phyloP scores from a whole-genome alignment of 257 asterid species.

The Scutellaria galericulata region DNA sequence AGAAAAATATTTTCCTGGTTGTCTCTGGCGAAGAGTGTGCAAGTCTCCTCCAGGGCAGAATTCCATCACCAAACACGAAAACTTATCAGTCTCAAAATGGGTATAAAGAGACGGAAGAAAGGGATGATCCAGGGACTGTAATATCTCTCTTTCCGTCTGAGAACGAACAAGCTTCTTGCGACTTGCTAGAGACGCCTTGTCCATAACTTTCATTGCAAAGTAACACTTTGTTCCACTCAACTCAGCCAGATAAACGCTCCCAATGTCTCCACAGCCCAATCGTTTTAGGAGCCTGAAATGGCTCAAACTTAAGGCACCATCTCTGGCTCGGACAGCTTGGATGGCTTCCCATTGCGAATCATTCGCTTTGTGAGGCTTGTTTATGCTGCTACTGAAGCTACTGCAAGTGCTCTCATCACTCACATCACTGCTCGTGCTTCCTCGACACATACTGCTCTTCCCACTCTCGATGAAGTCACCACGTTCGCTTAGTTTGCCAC shows the following conservation, averaged over 20 bases:
- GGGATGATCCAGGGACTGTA: conserved; percentile 77
- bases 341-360: conserved; percentile 77
- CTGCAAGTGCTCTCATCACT: conserved; percentile 76
- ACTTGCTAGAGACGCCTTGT: conserved; percentile 66
- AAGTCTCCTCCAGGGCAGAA: conserved; percentile 84
- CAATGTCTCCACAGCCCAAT: conserved; percentile 80
- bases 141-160: conserved; percentile 76
- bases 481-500: conserved; percentile 22
- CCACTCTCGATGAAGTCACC: conserved; percentile 62
- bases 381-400: conserved; percentile 67
- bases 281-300: conserved; percentile 71
- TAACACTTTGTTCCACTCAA: conserved; percentile 71
- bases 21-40: conserved; percentile 73
- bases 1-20: conserved; percentile 67
- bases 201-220: conserved; percentile 81
- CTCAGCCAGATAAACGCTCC: conserved; percentile 75
- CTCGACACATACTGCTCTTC: conserved; percentile 73
- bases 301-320: conserved; percentile 59
- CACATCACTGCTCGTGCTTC: conserved; percentile 68
- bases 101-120: conserved; percentile 68
- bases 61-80: conserved; percentile 81
- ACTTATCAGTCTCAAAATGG: conserved; percentile 76
- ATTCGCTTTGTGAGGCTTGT: conserved; percentile 77
- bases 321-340: conserved; percentile 63
- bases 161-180: conserved; percentile 81